These are phyloP conservation scores for Ustilago hordei DNA, from an alignment of 1,284 basidiomycete genomes.

Conservation along the genomic window DNA sequence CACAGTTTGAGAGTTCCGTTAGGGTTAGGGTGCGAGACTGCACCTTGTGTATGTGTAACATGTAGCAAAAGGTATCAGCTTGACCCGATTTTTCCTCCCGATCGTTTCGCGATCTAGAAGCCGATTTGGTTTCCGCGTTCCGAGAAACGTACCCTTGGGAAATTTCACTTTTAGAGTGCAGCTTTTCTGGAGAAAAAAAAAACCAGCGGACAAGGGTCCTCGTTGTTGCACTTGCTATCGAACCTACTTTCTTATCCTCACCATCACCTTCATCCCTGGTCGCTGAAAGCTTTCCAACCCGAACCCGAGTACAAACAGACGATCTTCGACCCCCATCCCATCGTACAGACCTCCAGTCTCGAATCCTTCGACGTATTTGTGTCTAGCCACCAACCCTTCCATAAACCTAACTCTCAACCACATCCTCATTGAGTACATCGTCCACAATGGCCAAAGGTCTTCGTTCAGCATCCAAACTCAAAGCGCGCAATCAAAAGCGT, in stretches of 20 bases:
- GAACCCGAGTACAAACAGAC: no score
- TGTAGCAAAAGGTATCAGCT: no score
- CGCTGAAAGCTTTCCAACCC: no score
- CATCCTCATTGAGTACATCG: background rate
- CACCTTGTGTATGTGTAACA: no score
- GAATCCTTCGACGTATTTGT: no score
- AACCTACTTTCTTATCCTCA: background rate
- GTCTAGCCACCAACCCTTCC: background rate
- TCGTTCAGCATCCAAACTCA: conserved; percentile 87
- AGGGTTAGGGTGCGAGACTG: no score
- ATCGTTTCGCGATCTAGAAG: background rate
- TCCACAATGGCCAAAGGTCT: conserved; percentile 88
- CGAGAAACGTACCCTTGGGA: conserved; percentile 15
- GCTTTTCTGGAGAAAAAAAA: conserved; percentile 11
- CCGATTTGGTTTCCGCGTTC: conserved; percentile 1
- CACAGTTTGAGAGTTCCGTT: no score
- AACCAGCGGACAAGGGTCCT: conserved; percentile 11
- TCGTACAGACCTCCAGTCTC: background rate
- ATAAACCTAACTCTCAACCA: background rate
- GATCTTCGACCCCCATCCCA: background rate
- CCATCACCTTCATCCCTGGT: background rate
- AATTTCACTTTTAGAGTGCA: conserved; percentile 4
- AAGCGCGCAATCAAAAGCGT: conserved; percentile 86
- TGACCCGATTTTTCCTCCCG: background rate
- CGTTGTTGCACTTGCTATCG: background rate